Conservation (phyloP, 1,139 yeast species). For the Suhomyces ambrosiae region DNA sequence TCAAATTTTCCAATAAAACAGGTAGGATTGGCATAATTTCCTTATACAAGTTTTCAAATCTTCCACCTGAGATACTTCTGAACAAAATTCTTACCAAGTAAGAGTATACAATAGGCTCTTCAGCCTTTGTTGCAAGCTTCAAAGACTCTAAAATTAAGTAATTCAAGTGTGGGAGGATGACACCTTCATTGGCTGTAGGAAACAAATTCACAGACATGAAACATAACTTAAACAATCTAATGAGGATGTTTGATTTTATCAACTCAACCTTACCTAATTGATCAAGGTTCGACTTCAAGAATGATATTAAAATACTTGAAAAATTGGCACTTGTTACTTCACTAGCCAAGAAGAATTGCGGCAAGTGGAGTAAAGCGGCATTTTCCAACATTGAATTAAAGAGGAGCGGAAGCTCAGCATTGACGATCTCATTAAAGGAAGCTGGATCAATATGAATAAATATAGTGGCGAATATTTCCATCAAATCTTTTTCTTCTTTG, state of each 20-base stretch:
- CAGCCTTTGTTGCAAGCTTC: constrained; percentile 80
- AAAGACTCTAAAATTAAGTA: constrained; percentile 79
- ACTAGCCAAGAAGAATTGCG: constrained; percentile 91
- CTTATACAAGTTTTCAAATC: constrained; percentile 88
- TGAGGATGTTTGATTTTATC: constrained; percentile 76
- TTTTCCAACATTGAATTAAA: constrained; percentile 81
- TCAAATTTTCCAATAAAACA: constrained; percentile 80
- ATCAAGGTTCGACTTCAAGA: constrained; percentile 70
- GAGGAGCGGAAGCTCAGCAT: constrained; percentile 74
- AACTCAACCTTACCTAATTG: constrained; percentile 82
- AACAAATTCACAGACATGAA: constrained; percentile 95
- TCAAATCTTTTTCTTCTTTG: constrained; percentile 90
- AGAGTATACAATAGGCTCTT: constrained; percentile 89
- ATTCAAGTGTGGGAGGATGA: constrained; percentile 83
- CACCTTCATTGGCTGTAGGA: constrained; percentile 85
- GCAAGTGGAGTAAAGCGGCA: constrained; percentile 85
- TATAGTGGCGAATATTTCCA: constrained; percentile 94
- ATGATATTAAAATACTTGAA: constrained; percentile 81
- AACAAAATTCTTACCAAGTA: constrained; percentile 86
- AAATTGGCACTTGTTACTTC: constrained; percentile 93
- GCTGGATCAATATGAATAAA: constrained; percentile 95
- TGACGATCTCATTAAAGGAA: constrained; percentile 90
- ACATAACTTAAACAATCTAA: constrained; percentile 84
- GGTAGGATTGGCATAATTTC: constrained; percentile 91
- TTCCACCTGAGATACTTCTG: constrained; percentile 94